phyloP scores from a whole-genome alignment of 371 early-diverging fungal genomes.

The Mortierella sp. region DNA sequence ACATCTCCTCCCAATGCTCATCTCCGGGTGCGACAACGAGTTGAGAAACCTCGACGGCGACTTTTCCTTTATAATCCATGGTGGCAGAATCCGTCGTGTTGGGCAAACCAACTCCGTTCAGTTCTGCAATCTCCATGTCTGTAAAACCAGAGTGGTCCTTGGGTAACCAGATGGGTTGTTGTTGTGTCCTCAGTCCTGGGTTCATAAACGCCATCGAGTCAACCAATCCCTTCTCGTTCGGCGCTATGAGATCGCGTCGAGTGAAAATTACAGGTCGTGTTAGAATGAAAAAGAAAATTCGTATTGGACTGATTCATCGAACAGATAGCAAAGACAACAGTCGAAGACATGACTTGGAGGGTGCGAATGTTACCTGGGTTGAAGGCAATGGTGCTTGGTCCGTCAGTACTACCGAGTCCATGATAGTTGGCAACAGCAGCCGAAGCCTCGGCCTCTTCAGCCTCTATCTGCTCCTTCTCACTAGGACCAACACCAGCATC shows the following conservation, averaged over 20 bases:
- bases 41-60: conserved; percentile 21
- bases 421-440: background rate
- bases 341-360: no score
- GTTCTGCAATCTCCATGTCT: conserved; percentile 36
- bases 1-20: conserved; percentile 24
- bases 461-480: background rate
- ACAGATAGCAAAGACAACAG: background rate
- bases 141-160: conserved; percentile 46
- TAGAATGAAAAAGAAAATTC: no score
- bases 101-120: conserved; percentile 26
- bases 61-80: conserved; percentile 36
- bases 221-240: conserved; percentile 20
- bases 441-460: background rate
- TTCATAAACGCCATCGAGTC: conserved; percentile 33
- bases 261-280: no score
- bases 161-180: conserved; percentile 44
- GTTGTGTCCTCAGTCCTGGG: conserved; percentile 32
- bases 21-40: conserved; percentile 37
- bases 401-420: background rate
- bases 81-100: conserved; percentile 33
- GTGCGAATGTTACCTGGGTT: background rate
- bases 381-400: background rate
- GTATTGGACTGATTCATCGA: no score
- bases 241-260: no score
- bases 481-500: background rate